These are phyloP conservation scores for Colletotrichum filicis DNA, from an alignment of 2,329 filamentous ascomycete species.

Conservation along the genomic window DNA sequence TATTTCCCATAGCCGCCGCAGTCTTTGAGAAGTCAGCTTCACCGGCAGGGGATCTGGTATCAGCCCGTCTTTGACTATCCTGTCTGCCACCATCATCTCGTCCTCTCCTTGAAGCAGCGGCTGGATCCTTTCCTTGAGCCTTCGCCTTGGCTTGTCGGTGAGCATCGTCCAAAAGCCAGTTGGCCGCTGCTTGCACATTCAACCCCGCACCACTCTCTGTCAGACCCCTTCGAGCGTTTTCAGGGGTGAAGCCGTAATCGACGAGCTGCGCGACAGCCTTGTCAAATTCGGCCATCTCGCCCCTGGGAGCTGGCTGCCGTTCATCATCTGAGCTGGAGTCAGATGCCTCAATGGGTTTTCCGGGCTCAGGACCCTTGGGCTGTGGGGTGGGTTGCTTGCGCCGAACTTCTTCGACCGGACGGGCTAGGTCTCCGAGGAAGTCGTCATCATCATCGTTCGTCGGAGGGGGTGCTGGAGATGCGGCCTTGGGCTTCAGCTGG, in stretches of 20 bases:
- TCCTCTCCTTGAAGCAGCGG: slow-evolving; percentile 52
- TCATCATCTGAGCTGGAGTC: slow-evolving; percentile 61
- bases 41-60: slow-evolving; percentile 65
- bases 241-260: slow-evolving; percentile 92
- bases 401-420: slow-evolving; percentile 72
- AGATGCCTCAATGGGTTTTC: slow-evolving; percentile 65
- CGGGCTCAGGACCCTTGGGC: slow-evolving; percentile 58
- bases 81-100: slow-evolving; percentile 43
- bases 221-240: slow-evolving; percentile 84
- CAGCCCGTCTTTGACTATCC: slow-evolving; percentile 46
- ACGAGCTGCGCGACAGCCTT: slow-evolving; percentile 87
- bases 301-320: slow-evolving; percentile 40
- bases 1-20: slow-evolving; percentile 84
- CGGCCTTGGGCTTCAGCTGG: slow-evolving; percentile 62
- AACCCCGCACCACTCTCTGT: slow-evolving; percentile 81
- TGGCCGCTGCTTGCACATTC: slow-evolving; percentile 87
- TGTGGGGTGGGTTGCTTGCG: slow-evolving; percentile 54
- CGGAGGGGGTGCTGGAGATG: slow-evolving; percentile 41
- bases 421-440: slow-evolving; percentile 72
- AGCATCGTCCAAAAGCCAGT: slow-evolving; percentile 91
- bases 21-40: slow-evolving; percentile 83
- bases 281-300: slow-evolving; percentile 65
- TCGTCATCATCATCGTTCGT: slow-evolving; percentile 63
- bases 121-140: slow-evolving; percentile 62
- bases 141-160: slow-evolving; percentile 86